Base-by-base conservation (phyloP, 2,329 filamentous ascomycete species). In the Claviceps quebecensis region DNA sequence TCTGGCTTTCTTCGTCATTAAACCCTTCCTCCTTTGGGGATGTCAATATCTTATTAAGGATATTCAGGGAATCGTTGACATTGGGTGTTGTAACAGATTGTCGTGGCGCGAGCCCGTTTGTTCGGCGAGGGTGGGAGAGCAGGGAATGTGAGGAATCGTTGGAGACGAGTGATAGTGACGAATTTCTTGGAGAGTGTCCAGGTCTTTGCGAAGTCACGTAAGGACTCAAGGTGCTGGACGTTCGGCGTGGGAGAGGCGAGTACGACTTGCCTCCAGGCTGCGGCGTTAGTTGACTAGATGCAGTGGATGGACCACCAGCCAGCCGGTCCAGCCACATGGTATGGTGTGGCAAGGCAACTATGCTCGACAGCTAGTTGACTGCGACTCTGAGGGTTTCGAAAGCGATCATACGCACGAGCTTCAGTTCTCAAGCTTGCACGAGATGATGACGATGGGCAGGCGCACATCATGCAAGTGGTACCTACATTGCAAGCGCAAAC, bases 291-390 rank as follows among this genome's bases (percentile, higher is more conserved):
- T 78, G 73, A 57, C 69, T 71, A 55, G 68, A 80, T 72, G 65
- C 78, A 56, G 57, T 81, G 52, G 82, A 77, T 67, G 85, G 83
- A 60, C 77, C 59, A 55, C 64, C 81, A 57, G 85, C 83, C 57
- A 95, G 81, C 65, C 89, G 84, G 72, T 95, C 89, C 63, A 94
- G 81, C 89, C 89, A 95, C 87, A 95, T 95, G 60, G 60, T 69
- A 38, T 26, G 37, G 51, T 26, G 22, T 19, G 14, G 23, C 4
- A 23, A 36, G 29, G 29, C 29, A 19, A 29, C 22, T 38, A 22
- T 17, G 13, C 47, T 38, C 22, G 23, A 11, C 29, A 34, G 29
- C 41, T 26, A 34, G 23, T 47, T 22, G 41, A 17, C 37, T 16
- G 29, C 17, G 41, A 16, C 34, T 23, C 11, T 23, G 22, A 22